phyloP scores from a whole-genome alignment of 192 early-diverging fungal species.

The Lobosporangium transversale region DNA sequence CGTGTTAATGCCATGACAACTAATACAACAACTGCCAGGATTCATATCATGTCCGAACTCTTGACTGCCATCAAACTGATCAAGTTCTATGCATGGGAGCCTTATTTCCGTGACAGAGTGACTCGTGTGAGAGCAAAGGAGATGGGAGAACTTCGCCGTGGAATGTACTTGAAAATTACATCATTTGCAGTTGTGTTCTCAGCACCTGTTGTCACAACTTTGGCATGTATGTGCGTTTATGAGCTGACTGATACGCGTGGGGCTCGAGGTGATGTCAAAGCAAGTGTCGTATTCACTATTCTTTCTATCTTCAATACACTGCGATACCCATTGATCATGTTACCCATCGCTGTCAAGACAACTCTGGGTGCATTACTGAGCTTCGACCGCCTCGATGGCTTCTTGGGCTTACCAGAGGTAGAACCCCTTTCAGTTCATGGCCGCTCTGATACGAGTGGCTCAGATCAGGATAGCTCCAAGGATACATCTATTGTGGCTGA shows the following conservation, averaged over 20 bases:
- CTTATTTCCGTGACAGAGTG: conserved; percentile 57
- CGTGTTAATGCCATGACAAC: conserved; percentile 51
- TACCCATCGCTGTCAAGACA: conserved; percentile 55
- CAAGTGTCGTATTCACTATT: conserved; percentile 56
- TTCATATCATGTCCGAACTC: conserved; percentile 68
- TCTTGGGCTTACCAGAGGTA: conserved; percentile 58
- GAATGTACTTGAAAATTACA: conserved; percentile 67
- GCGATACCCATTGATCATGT: conserved; percentile 55
- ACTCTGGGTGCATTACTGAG: conserved; percentile 33
- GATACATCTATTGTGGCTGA: conserved; percentile 21
- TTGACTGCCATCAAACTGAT: conserved; percentile 67
- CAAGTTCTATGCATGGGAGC: conserved; percentile 70
- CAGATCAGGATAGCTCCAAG: conserved; percentile 4
- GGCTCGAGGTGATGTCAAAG: conserved; percentile 18
- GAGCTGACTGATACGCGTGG: conserved; percentile 53
- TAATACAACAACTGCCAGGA: conserved; percentile 61
- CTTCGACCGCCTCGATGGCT: conserved; percentile 25
- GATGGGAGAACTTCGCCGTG: conserved; percentile 8
- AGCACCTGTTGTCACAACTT: conserved; percentile 54
- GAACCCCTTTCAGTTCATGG: conserved; percentile 46
- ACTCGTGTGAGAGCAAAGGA: conserved; percentile 48
- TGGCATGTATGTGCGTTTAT: conserved; percentile 30
- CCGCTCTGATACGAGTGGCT: conserved; percentile 29
- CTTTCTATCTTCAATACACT: conserved; percentile 61
- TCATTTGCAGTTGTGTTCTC: conserved; percentile 74